These are phyloP conservation scores for Suillus alpinus DNA, from an alignment of 768 basidiomycete species.

Conservation along the genomic window DNA sequence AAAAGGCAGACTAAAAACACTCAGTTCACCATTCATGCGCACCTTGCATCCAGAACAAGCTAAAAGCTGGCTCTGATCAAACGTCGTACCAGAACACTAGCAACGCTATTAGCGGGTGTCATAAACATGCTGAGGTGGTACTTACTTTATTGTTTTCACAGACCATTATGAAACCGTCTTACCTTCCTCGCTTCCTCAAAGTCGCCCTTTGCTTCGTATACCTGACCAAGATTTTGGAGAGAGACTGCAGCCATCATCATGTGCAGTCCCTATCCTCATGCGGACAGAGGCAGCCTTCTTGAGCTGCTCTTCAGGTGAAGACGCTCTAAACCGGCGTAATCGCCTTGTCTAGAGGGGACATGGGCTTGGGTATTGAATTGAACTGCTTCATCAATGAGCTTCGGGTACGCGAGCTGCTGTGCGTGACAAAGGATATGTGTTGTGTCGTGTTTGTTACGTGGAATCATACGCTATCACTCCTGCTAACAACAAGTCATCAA, in stretches of 20 bases:
- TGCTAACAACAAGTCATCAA: conserved; percentile 21
- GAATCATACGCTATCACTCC: conserved; percentile 11
- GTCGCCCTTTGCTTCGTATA: conserved; percentile 34
- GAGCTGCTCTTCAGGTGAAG: conserved; percentile 34
- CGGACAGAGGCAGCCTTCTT: conserved; percentile 28
- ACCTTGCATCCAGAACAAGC: conserved; percentile 29
- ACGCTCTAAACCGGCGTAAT: conserved; percentile 26
- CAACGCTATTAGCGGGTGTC: not conserved
- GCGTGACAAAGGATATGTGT: conserved; percentile 15
- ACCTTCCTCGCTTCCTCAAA: conserved; percentile 28
- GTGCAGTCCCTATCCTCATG: conserved; percentile 17
- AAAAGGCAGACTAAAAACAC: conserved; percentile 17
- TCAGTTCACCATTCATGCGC: not conserved
- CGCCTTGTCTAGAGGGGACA: conserved; percentile 16
- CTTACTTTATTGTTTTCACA: conserved; percentile 29
- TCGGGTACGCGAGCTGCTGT: too few species aligned
- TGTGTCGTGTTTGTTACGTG: conserved; percentile 22
- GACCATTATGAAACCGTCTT: conserved; percentile 21
- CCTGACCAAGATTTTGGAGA: conserved; percentile 35
- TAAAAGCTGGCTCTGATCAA: conserved; percentile 17
- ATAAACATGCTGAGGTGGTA: conserved; percentile 1
- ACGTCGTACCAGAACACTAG: conserved; percentile 24
- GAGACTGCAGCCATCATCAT: conserved; percentile 36
- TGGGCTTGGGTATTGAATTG: conserved; percentile 19
- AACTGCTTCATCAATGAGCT: conserved; percentile 9